A percentile compares a stretch with the other conserved stretches of the same genome.
These are phyloP conservation scores for Solanum dulcamara DNA, from an alignment of 257 asterid genomes.

Conservation along the genomic window DNA sequence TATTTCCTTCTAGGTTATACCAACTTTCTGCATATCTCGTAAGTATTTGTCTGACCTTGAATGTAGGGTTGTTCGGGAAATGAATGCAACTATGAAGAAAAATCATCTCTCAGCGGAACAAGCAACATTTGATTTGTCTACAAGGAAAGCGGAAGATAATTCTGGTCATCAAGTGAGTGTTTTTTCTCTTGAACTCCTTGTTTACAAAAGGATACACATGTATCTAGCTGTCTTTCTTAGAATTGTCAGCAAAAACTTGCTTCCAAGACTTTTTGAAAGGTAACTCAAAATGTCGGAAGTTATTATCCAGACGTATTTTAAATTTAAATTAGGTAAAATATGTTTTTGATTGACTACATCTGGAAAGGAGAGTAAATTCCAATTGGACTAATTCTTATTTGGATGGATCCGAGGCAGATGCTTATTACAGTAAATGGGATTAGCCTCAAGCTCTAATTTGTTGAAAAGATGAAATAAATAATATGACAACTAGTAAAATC, in stretches of 20 bases:
- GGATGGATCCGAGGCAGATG: background rate
- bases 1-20: slow-evolving; percentile 3
- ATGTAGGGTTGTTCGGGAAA: slow-evolving; percentile 75
- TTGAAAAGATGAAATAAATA: background rate
- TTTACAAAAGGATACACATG: background rate
- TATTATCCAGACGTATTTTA: background rate
- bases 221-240: background rate
- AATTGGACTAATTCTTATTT: background rate
- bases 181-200: slow-evolving; percentile 14
- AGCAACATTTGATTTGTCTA: slow-evolving; percentile 35
- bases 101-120: slow-evolving; percentile 47
- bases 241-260: background rate
- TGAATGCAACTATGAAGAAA: slow-evolving; percentile 57
- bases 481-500: background rate
- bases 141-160: slow-evolving; percentile 45
- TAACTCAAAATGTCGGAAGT: background rate
- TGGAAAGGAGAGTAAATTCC: background rate
- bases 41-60: slow-evolving; percentile 15
- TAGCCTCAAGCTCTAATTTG: background rate
- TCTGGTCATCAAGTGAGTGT: slow-evolving; percentile 56
- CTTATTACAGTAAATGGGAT: background rate
- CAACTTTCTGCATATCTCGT: background rate
- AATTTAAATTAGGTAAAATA: background rate
- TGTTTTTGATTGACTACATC: background rate
- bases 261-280: background rate